Evolutionary conservation across 139 green algal genomes (phyloP).

Genomic region (Volvox reticuliferus): DNA sequence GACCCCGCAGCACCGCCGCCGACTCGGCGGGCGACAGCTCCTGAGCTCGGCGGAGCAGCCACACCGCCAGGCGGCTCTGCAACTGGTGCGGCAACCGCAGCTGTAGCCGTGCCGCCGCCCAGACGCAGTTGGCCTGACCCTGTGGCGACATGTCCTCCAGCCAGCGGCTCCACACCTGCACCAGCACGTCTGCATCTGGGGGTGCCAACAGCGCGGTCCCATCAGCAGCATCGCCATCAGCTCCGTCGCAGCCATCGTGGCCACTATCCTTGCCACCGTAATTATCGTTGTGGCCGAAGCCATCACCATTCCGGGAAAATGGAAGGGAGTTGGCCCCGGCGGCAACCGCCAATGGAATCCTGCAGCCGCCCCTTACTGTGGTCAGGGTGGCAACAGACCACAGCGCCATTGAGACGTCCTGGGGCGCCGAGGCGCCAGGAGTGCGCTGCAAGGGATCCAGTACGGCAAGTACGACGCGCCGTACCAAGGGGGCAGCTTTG

Average conservation of each 20-base stretch:
- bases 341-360: too few relatives aligned
- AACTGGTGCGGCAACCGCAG: conserved; percentile 2
- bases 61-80: not conserved
- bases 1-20: not conserved
- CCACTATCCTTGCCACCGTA: not conserved
- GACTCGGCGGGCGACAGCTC: not conserved
- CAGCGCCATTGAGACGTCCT: conserved; percentile 30
- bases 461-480: conserved; percentile 3
- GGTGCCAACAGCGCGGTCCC: not conserved
- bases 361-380: not conserved
- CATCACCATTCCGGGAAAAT: not conserved
- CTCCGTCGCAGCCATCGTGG: not conserved
- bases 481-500: not conserved
- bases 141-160: conserved; percentile 12
- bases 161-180: not conserved
- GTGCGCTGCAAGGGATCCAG: not conserved
- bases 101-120: conserved; percentile 31
- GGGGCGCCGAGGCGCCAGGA: not conserved
- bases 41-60: not conserved
- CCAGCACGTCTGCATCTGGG: not conserved
- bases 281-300: not conserved
- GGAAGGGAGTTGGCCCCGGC: not conserved
- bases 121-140: conserved; percentile 36
- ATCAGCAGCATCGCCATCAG: not conserved
- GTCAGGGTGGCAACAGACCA: conserved; percentile 23